Conservation (phyloP, 1,284 basidiomycete genomes). For the Coriolopsis trogii region DNA sequence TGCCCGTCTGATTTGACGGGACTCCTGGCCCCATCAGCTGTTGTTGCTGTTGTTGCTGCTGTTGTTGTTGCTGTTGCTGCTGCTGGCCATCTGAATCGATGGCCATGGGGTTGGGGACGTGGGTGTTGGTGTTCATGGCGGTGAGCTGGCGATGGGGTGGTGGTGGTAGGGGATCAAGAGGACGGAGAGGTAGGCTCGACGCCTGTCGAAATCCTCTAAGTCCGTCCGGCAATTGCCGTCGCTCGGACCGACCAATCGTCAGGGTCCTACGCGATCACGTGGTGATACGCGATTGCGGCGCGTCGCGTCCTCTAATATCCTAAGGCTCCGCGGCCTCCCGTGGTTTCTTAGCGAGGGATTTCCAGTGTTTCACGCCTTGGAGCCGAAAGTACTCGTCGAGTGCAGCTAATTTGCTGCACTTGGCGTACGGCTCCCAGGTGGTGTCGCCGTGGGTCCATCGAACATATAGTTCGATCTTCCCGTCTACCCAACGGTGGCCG, state of each 20-base stretch:
- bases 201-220: neutral
- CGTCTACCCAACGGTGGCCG: slow-evolving; percentile 32
- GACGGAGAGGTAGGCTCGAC: neutral
- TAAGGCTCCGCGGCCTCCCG: too few relatives aligned
- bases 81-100: neutral
- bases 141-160: neutral
- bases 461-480: slow-evolving; percentile 32
- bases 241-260: too few relatives aligned
- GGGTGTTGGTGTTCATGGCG: neutral
- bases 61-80: neutral
- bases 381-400: slow-evolving; percentile 32
- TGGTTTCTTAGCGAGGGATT: neutral
- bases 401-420: slow-evolving; percentile 27
- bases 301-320: neutral
- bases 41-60: neutral
- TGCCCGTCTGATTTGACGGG: neutral
- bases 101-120: neutral
- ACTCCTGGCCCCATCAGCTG: neutral
- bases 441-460: slow-evolving; percentile 37
- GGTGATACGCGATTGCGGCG: neutral
- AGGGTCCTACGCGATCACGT: neutral
- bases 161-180: neutral
- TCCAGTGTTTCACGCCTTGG: slow-evolving; percentile 3
- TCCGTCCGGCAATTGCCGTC: neutral
- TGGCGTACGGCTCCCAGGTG: slow-evolving; percentile 32